Evolutionary conservation across 768 basidiomycete species (phyloP), one percentile per base, ranked within the genome.

Genomic region (Leccinum rimulosum): DNA sequence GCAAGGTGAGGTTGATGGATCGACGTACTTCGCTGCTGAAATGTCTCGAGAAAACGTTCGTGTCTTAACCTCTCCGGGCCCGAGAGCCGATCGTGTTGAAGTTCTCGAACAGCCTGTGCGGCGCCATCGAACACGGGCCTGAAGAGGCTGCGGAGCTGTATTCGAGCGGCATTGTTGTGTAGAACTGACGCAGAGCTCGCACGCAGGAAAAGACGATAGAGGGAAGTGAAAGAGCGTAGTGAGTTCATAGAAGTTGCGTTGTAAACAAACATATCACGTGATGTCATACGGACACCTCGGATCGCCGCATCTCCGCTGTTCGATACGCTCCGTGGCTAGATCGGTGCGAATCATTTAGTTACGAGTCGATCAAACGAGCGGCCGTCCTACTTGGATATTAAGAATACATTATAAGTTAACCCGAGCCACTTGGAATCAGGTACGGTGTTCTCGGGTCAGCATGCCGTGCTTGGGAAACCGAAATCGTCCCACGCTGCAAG

Each of bases 171-270:
- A 8, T 67, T 68, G 28, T 86, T 78, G 59, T 86, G 80, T 10
- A 88, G 74, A 19, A 87, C 85, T 2, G 86, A 77, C 11, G 84
- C 82, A 19, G 84, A 82, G 22, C 74, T 74, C 22, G 83, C 77
- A 38, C 86, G 79, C 31, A 88, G 72, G 62, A 84, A 78, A 6
- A 89, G 75, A 15, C 87, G 80, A 62, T 88, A 88, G 1, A 86
- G 66, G 59, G 84, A 84, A 11, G 69, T 83, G 62, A 88, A 82
- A 15, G 69, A 65, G 6, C 11, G 77, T 6, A 27, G 64, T 7
- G 4, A 31, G 28, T 6, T 22, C 69, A 69, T 66, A 6, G 31
- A 33, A 33, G 11, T 19, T 8, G 14, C 19, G 31, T n/a, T 25
- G 27, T 40, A 19, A 52, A 48, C 22, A 6, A 55, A 38, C 27